A percentile compares a stretch with the other conserved stretches of the same genome.
Conservation (phyloP, 305 asterid genomes). For the Petunia hybrid region DNA sequence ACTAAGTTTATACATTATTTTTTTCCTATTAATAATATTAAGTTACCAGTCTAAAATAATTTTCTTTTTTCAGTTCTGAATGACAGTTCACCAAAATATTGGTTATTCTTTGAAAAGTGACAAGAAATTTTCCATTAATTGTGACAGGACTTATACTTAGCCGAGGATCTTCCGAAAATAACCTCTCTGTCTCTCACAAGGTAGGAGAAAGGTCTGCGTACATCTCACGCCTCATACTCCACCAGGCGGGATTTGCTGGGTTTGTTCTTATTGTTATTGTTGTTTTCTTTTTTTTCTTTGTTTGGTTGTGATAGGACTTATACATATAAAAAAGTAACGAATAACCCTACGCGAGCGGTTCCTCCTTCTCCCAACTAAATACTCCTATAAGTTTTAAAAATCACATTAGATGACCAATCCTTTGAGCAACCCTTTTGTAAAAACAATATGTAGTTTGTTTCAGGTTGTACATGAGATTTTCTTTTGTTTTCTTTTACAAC, state of each 20-base stretch:
- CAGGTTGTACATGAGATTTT: neutral
- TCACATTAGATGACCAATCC: neutral
- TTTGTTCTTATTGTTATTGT: no score
- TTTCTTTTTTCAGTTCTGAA: neutral
- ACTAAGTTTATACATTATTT: neutral
- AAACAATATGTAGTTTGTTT: neutral
- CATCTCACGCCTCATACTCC: no score
- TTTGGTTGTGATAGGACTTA: neutral
- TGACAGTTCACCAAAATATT: neutral
- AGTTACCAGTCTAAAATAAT: neutral
- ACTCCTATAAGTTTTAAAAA: neutral
- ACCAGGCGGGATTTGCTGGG: no score
- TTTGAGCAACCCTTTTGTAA: neutral
- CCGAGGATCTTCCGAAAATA: no score
- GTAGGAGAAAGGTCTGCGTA: no score
- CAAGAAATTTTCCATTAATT: no score
- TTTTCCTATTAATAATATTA: no score
- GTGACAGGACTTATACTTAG: no score
- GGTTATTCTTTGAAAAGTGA: neutral
- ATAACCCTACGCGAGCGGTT: neutral
- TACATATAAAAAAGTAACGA: neutral
- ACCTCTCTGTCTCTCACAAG: no score
- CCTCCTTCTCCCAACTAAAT: neutral
- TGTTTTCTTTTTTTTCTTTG: no score
- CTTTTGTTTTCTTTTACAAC: neutral